Evolutionary conservation across 2,329 filamentous ascomycete genomes (phyloP), one percentile per base, ranked within the genome.

Genomic region (Pseudogymnoascus sp.): DNA sequence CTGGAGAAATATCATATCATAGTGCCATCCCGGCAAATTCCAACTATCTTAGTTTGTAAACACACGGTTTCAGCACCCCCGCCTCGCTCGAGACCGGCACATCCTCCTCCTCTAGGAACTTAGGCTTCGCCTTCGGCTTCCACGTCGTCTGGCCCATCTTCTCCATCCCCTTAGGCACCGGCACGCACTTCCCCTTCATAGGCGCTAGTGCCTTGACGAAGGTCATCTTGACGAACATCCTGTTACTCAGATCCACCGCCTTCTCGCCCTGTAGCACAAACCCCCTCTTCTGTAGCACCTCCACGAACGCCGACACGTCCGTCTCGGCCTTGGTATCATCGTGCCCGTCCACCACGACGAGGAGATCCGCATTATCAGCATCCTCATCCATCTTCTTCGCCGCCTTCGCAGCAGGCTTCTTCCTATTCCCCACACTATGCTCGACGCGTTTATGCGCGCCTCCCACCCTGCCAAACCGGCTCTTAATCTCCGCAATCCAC

Each of bases 141-240:
- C 88, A 86, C 3, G 81, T 82, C 68, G 87, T 86, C 65, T 86
- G 81, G 1, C 80, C 80, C 58, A 81, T 79, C 63, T 83, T 77
- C 25, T 81, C 82, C 61, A 81, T 70, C 28, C 65, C 67, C 66
- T 70, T 69, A 23, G 70, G 67, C 16, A 75, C 72, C 61, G 77
- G 80, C 12, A 80, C 84, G 67, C 88, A 85, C 78, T 96, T 96
- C 23, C 92, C 92, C 73, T 86, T 88, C 1, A 81, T 81, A 0
- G 93, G 89, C 49, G 85, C 79, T 18, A 85, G 86, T n/a, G 83
- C 86, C 79, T 97, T 99, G 70, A 93, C 80, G 75, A 99, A 99
- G 69, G 89, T 86, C 91, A 99, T 93, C 78, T 89, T 91, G 68
- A 97, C 93, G 79, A 99, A 99, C 95, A 99, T 99, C 78, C 89